phyloP scores from a whole-genome alignment of 768 basidiomycete genomes.

The Russula sp. region DNA sequence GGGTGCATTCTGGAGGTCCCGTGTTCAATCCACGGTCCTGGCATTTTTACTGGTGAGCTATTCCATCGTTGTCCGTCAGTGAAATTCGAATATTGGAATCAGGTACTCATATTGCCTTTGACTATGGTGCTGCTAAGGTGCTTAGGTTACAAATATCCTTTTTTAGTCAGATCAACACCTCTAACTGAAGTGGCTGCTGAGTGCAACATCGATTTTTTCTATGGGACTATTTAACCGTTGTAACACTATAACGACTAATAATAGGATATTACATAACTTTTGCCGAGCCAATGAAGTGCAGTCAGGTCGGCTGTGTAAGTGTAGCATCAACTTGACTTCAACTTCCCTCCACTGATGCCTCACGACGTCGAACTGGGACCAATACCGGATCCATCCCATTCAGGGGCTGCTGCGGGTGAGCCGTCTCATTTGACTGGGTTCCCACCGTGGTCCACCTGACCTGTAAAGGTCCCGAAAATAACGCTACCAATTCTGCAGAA shows the following conservation, averaged over 20 bases:
- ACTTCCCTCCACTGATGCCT: neutral
- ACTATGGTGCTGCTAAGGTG: no score
- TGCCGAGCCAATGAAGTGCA: no score
- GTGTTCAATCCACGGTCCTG: constrained; percentile 77
- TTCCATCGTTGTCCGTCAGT: neutral
- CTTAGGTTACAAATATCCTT: no score
- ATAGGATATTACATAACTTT: no score
- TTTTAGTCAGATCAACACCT: no score
- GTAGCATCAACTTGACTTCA: neutral
- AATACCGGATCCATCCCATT: neutral
- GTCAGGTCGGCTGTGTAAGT: neutral
- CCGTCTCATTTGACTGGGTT: neutral
- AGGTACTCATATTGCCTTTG: no score
- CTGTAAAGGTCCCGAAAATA: neutral
- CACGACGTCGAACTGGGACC: neutral
- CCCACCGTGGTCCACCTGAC: neutral
- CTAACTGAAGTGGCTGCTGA: no score
- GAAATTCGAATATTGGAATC: no score
- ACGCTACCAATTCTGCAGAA: neutral
- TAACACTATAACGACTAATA: no score
- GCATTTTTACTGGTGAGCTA: constrained; percentile 33
- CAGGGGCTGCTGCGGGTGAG: neutral
- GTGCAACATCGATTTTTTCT: no score
- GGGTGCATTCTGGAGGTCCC: constrained; percentile 57
- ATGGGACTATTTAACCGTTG: no score